Evolutionary conservation across 345 rosid genomes (phyloP).

Genomic region (Eucalyptus polyanthemos): DNA sequence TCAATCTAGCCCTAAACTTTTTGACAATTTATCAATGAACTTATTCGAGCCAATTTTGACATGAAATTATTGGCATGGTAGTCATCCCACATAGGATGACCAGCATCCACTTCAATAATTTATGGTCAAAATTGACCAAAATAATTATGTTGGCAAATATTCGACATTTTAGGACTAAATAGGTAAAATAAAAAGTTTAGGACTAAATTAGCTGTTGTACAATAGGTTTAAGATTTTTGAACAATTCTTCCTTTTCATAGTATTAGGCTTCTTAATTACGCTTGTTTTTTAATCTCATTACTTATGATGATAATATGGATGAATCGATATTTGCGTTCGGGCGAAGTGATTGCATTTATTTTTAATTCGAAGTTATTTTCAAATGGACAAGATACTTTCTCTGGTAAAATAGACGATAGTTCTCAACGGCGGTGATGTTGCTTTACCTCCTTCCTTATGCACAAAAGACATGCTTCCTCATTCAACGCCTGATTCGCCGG

Average conservation of each 20-base stretch:
- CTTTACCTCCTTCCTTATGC: background rate
- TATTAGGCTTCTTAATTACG: background rate
- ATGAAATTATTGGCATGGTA: background rate
- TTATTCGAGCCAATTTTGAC: background rate
- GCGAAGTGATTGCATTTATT: background rate
- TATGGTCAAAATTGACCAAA: too few relatives aligned
- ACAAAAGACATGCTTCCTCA: background rate
- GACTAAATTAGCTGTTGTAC: background rate
- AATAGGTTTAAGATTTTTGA: background rate
- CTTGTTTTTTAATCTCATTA: background rate
- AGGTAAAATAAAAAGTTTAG: too few relatives aligned
- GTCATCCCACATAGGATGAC: background rate
- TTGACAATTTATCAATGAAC: too few relatives aligned
- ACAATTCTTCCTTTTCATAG: background rate
- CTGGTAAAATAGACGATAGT: background rate
- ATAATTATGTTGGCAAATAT: too few relatives aligned
- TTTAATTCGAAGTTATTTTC: background rate
- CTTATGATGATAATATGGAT: background rate
- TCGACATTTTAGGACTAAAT: accelerated
- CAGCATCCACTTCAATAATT: accelerated
- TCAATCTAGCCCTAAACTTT: background rate
- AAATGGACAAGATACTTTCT: background rate
- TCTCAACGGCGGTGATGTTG: background rate
- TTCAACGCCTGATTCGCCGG: background rate
- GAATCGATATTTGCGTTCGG: too few relatives aligned